A percentile compares a stretch with the other conserved stretches of the same genome.
These are phyloP conservation scores for Fallopia convolvulus DNA, from an alignment of 148 eudicot species.

Conservation along the genomic window DNA sequence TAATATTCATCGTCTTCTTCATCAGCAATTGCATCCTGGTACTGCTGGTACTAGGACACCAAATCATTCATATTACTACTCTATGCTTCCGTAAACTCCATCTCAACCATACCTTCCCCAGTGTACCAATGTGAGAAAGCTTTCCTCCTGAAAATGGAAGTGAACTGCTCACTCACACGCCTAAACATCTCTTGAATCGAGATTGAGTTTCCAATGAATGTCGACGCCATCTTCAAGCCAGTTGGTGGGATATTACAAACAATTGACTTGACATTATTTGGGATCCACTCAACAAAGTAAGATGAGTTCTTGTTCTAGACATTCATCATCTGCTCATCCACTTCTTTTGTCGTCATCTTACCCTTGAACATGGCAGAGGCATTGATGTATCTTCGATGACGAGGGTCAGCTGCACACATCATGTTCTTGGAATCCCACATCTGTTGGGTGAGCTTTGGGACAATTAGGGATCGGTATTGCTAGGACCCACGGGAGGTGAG, in stretches of 20 bases:
- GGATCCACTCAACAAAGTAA: slow-evolving; percentile 9
- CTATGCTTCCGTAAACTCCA: slow-evolving; percentile 5
- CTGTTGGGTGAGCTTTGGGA: slow-evolving; percentile 22
- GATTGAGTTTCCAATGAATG: slow-evolving; percentile 6
- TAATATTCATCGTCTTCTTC: not conserved
- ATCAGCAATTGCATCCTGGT: slow-evolving; percentile 3
- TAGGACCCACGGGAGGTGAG: slow-evolving; percentile 23
- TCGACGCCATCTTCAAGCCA: not conserved
- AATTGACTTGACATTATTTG: not conserved
- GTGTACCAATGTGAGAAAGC: slow-evolving; percentile 6
- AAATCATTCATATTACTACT: slow-evolving; percentile 20
- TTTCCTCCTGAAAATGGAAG: slow-evolving; percentile 7
- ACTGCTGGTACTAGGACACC: not conserved
- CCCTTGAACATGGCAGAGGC: slow-evolving; percentile 2
- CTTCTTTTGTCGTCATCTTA: slow-evolving; percentile 3
- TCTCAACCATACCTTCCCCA: slow-evolving; percentile 7
- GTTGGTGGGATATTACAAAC: slow-evolving; percentile 7
- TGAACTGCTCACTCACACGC: slow-evolving; percentile 7
- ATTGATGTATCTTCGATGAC: not conserved
- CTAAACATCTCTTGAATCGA: slow-evolving; percentile 11
- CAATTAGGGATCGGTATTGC: slow-evolving; percentile 23
- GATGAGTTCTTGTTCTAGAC: slow-evolving; percentile 6
- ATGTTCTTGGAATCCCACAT: slow-evolving; percentile 13
- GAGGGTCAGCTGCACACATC: slow-evolving; percentile 10
- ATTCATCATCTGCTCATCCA: slow-evolving; percentile 3